phyloP scores from a whole-genome alignment of 1,284 basidiomycete species.

The Sanghuangporus sanghuang region DNA sequence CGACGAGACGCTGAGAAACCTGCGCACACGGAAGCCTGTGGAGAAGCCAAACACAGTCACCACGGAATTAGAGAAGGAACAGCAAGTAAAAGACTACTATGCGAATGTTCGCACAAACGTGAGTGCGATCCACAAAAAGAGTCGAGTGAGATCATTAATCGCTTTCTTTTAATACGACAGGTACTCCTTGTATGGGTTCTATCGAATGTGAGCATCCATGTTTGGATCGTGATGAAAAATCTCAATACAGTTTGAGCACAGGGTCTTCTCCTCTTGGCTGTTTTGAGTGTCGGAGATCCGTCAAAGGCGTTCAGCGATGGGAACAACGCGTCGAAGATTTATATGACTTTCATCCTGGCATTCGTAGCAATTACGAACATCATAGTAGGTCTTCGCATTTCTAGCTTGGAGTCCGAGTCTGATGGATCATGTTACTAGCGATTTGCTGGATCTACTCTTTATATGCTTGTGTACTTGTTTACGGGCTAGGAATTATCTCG shows the following conservation, averaged over 20 bases:
- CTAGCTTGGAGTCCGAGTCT: constrained; percentile 21
- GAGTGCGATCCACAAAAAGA: constrained; percentile 24
- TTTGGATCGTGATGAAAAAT: constrained; percentile 6
- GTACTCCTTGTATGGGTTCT: constrained; percentile 81
- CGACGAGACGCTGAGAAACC: constrained; percentile 81
- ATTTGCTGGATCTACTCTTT: constrained; percentile 59
- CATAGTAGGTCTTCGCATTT: constrained; percentile 41
- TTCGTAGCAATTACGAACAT: constrained; percentile 75
- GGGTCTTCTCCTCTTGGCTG: constrained; percentile 70
- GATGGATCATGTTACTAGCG: constrained; percentile 30
- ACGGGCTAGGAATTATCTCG: neutral
- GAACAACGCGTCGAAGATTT: constrained; percentile 56
- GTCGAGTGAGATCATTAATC: neutral
- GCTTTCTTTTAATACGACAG: constrained; percentile 25
- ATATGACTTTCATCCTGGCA: constrained; percentile 73
- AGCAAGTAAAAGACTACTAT: constrained; percentile 82
- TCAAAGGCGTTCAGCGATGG: constrained; percentile 58
- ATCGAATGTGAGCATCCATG: constrained; percentile 58
- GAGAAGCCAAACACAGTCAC: constrained; percentile 16
- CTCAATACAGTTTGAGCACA: constrained; percentile 26
- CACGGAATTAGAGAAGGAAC: constrained; percentile 42
- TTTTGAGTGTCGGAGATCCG: constrained; percentile 64
- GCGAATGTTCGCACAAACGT: constrained; percentile 91
- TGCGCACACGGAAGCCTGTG: constrained; percentile 65
- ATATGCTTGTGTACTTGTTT: constrained; percentile 37